A percentile compares a stretch with the other conserved stretches of the same genome.
These are phyloP conservation scores for Lippia alba DNA, from an alignment of 305 asterid species.

Conservation along the genomic window DNA sequence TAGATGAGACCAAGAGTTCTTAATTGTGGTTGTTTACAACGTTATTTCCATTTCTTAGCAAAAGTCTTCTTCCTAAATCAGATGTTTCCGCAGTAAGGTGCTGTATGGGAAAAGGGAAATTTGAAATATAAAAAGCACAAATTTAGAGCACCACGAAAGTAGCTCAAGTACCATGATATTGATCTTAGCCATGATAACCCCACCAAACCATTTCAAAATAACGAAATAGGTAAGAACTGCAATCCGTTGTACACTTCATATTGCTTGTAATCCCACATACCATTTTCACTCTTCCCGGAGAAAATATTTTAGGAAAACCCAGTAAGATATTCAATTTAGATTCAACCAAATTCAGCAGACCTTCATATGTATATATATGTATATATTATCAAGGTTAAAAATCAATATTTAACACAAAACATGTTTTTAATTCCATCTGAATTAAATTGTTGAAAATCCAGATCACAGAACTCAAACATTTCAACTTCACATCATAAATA, in stretches of 20 bases:
- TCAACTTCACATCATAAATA: slow-evolving; percentile 3
- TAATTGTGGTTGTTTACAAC: not conserved
- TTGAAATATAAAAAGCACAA: not conserved
- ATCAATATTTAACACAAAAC: not conserved
- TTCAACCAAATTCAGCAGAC: slow-evolving; percentile 19
- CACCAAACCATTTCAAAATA: not conserved
- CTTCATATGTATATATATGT: not conserved
- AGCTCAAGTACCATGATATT: slow-evolving; percentile 10
- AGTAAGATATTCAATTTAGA: not conserved
- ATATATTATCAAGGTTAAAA: not conserved
- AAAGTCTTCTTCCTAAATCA: slow-evolving; percentile 9
- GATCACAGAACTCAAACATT: slow-evolving; percentile 18
- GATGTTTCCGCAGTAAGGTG: slow-evolving; percentile 8
- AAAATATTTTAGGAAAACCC: slow-evolving; percentile 2
- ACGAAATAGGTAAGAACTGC: not conserved
- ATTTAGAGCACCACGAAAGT: slow-evolving; percentile 8
- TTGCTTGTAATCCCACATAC: not conserved
- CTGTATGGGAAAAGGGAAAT: not conserved
- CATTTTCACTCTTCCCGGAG: slow-evolving; percentile 20
- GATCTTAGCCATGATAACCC: not conserved
- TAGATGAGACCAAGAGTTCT: slow-evolving; percentile 5
- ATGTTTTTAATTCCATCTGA: slow-evolving; percentile 17
- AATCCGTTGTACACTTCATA: not conserved
- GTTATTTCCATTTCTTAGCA: slow-evolving; percentile 10
- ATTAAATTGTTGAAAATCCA: slow-evolving; percentile 28